phyloP scores from a whole-genome alignment of 306 rosid species.

The Gynostemma pentaphyllum region DNA sequence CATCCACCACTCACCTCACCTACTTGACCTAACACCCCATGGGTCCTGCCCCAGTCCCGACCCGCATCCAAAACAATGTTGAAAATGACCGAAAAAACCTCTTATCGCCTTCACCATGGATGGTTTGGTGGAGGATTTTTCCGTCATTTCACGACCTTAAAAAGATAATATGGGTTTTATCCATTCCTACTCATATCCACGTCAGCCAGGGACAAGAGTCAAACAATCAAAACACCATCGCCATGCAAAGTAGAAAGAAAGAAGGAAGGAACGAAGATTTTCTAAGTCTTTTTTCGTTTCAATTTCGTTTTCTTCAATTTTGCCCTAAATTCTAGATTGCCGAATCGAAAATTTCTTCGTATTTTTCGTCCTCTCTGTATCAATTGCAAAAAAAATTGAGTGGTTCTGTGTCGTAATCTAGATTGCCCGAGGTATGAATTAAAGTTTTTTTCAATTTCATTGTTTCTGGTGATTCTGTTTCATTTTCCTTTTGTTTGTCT shows the following conservation, averaged over 20 bases:
- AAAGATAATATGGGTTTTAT: neutral
- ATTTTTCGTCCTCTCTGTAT: neutral
- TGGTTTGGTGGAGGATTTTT: neutral
- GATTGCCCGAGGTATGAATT: slow-evolving; percentile 2
- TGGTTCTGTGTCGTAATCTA: neutral
- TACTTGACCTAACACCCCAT: no score
- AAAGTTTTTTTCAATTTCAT: neutral
- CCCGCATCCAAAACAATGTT: neutral
- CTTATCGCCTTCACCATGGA: accelerated
- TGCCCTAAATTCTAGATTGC: neutral
- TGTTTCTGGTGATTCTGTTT: neutral
- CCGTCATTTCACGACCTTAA: neutral
- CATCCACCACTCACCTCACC: no score
- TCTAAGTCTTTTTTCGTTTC: neutral
- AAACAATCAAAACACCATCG: slow-evolving; percentile 3
- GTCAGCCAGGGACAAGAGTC: neutral
- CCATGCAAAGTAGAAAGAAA: no score
- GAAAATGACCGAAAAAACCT: neutral
- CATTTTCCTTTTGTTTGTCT: neutral
- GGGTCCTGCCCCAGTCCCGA: no score
- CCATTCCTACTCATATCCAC: neutral
- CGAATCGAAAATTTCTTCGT: neutral
- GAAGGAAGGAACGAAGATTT: no score
- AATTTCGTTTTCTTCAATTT: neutral
- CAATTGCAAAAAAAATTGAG: neutral